phyloP scores from a whole-genome alignment of 2,329 filamentous ascomycete species.

The Hypoxylon sp. region DNA sequence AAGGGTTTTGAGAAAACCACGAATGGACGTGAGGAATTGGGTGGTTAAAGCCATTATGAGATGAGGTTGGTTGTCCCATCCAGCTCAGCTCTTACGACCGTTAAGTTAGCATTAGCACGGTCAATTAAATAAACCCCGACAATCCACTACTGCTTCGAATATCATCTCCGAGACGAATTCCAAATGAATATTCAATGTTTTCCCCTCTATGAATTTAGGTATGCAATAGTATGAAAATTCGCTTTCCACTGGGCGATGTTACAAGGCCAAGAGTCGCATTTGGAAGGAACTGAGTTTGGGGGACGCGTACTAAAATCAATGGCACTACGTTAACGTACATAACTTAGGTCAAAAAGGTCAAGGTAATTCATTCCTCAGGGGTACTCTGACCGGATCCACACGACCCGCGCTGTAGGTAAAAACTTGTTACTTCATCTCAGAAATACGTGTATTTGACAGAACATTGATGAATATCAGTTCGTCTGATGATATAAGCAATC shows the following conservation, averaged over 20 bases:
- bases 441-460: background rate
- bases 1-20: slow-evolving; percentile 69
- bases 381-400: too few species aligned
- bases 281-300: background rate
- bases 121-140: background rate
- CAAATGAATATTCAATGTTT: background rate
- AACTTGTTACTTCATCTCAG: slow-evolving; percentile 27
- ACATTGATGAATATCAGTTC: background rate
- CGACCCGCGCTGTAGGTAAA: background rate
- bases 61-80: slow-evolving; percentile 9
- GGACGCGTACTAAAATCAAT: background rate
- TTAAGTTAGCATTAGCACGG: background rate
- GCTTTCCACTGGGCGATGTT: background rate
- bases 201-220: too few species aligned
- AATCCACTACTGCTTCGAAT: background rate
- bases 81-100: slow-evolving; percentile 19
- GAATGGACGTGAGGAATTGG: slow-evolving; percentile 75
- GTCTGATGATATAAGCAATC: too few species aligned
- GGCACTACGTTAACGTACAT: background rate
- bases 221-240: background rate
- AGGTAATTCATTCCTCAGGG: background rate
- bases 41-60: slow-evolving; percentile 70
- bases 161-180: background rate
- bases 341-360: background rate
- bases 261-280: background rate